Percentiles rank a stretch among this genome's conserved stretches.
Conservation (phyloP, 257 asterid species). For the Plantago elongata region DNA sequence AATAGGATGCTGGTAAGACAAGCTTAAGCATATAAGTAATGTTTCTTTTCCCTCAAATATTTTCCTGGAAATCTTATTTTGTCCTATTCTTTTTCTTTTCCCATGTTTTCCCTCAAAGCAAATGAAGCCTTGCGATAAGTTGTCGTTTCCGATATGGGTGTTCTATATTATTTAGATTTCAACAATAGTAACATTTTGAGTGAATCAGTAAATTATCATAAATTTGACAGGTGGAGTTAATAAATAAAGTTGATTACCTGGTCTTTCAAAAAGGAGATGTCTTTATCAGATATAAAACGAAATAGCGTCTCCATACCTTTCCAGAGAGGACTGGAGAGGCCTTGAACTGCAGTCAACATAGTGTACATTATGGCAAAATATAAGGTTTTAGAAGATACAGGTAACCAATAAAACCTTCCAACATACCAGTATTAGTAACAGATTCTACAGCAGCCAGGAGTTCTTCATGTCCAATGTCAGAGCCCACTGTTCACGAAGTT, state of each 20-base stretch:
- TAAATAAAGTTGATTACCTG: conserved; percentile 45
- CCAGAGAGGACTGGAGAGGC: conserved; percentile 78
- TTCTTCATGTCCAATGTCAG: conserved; percentile 88
- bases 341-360: conserved; percentile 51
- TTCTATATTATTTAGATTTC: not conserved
- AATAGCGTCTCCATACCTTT: conserved; percentile 71
- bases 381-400: conserved; percentile 12
- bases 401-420: conserved; percentile 16
- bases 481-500: conserved; percentile 41
- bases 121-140: too few species aligned
- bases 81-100: too few species aligned
- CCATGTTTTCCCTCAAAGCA: too few species aligned
- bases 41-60: too few species aligned
- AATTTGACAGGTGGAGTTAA: conserved; percentile 1
- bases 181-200: conserved; percentile 9
- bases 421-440: conserved; percentile 63
- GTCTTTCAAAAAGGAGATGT: conserved; percentile 56
- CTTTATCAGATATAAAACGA: conserved; percentile 63
- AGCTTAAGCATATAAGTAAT: too few species aligned
- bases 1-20: too few species aligned
- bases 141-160: too few species aligned
- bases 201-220: not conserved
- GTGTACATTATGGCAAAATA: conserved; percentile 27
- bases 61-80: too few species aligned
- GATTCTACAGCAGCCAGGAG: conserved; percentile 89